Conservation (phyloP, 257 asterid species). For the Vinca minor region DNA sequence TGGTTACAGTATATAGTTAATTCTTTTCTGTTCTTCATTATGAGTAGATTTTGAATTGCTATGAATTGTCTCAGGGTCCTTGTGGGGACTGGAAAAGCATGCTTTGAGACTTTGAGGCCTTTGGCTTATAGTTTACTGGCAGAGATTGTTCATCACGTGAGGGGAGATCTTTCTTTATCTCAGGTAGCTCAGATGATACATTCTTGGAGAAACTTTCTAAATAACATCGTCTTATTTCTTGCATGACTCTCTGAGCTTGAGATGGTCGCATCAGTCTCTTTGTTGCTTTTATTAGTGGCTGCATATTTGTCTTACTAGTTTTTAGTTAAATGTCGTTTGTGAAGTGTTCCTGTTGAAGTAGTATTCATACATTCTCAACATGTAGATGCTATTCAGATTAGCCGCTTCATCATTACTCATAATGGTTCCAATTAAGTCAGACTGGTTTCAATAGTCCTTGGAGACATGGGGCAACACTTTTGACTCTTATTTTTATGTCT, state of each 20-base stretch:
- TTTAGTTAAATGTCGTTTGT: not conserved
- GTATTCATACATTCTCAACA: not conserved
- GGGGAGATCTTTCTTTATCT: conserved; percentile 87
- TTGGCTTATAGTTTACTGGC: conserved; percentile 98
- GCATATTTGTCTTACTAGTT: not conserved
- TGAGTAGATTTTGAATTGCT: conserved; percentile 12
- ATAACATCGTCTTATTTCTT: not conserved
- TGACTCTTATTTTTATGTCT: conserved; percentile 16
- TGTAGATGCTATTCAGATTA: not conserved
- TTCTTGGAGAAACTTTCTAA: not conserved
- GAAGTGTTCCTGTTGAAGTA: not conserved
- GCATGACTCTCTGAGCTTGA: no score
- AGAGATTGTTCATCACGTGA: conserved; percentile 95
- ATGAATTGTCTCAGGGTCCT: conserved; percentile 66
- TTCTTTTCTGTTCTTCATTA: not conserved
- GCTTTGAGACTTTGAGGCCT: conserved; percentile 96
- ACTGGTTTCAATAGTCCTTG: not conserved
- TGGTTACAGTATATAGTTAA: not conserved
- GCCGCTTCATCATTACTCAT: no score
- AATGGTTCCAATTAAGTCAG: not conserved
- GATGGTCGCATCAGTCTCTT: not conserved
- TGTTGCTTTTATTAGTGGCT: not conserved
- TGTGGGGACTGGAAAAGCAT: conserved; percentile 96
- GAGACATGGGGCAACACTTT: not conserved
- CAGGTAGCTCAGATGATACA: conserved; percentile 46